phyloP scores from a whole-genome alignment of 2,329 filamentous ascomycete genomes.

The Ramularia endophylla region DNA sequence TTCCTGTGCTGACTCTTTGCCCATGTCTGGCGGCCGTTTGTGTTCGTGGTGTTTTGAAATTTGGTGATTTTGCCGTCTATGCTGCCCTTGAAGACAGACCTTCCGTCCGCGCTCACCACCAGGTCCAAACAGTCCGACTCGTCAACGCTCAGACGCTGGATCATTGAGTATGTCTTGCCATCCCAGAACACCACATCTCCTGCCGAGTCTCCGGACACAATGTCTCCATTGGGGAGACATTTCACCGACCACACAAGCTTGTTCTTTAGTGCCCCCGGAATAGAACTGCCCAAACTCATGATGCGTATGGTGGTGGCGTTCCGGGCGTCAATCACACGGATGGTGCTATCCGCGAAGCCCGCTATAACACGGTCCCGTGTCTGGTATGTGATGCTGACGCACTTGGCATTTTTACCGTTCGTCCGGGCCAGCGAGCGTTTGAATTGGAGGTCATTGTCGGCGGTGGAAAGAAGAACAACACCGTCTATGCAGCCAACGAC shows the following conservation, averaged over 20 bases:
- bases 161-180: slow-evolving; percentile 81
- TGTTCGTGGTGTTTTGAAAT: slow-evolving; percentile 60
- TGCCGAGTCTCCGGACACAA: slow-evolving; percentile 91
- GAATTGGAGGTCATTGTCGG: slow-evolving; percentile 76
- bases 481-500: slow-evolving; percentile 90
- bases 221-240: slow-evolving; percentile 77
- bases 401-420: slow-evolving; percentile 76
- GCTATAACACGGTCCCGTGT: slow-evolving; percentile 75
- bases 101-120: slow-evolving; percentile 73
- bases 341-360: slow-evolving; percentile 94
- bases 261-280: slow-evolving; percentile 70
- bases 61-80: slow-evolving; percentile 84
- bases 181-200: slow-evolving; percentile 94
- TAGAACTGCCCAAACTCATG: slow-evolving; percentile 79
- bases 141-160: slow-evolving; percentile 79
- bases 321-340: slow-evolving; percentile 81
- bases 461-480: slow-evolving; percentile 80
- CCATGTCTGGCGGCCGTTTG: slow-evolving; percentile 58
- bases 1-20: slow-evolving; percentile 76
- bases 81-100: slow-evolving; percentile 78
- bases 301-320: slow-evolving; percentile 69
- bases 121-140: slow-evolving; percentile 86
- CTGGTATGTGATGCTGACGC: slow-evolving; percentile 88
- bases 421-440: slow-evolving; percentile 69
- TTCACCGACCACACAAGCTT: slow-evolving; percentile 92